phyloP scores from a whole-genome alignment of 2,329 filamentous ascomycete genomes.

The Penicillium sp. region DNA sequence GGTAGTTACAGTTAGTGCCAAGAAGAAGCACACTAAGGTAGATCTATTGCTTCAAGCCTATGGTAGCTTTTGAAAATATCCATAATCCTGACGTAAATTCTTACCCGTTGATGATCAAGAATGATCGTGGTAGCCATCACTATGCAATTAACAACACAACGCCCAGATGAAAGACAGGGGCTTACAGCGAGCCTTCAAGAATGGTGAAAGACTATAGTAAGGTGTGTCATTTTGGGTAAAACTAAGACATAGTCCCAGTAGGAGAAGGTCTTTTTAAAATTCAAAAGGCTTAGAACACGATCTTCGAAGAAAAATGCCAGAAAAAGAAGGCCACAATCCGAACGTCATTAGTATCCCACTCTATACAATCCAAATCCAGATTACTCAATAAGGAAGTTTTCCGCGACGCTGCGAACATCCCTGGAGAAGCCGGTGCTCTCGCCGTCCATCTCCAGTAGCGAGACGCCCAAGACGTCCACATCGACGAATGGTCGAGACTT shows the following conservation, averaged over 20 bases:
- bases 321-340: slow-evolving; percentile 21
- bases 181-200: background rate
- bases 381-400: slow-evolving; percentile 45
- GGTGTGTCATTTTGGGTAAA: slow-evolving; percentile 16
- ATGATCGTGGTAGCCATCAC: slow-evolving; percentile 17
- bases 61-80: background rate
- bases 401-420: slow-evolving; percentile 42
- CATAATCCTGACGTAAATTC: slow-evolving; percentile 24
- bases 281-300: slow-evolving; percentile 20
- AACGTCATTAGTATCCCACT: slow-evolving; percentile 36
- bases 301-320: slow-evolving; percentile 20
- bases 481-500: slow-evolving; percentile 84
- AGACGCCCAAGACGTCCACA: slow-evolving; percentile 64
- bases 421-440: slow-evolving; percentile 44
- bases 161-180: background rate
- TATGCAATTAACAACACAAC: background rate
- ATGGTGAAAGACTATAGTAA: slow-evolving; percentile 1
- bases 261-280: slow-evolving; percentile 1
- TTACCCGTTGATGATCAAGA: slow-evolving; percentile 20
- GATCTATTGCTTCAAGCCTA: background rate
- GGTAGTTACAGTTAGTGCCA: slow-evolving; percentile 2
- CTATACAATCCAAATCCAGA: slow-evolving; percentile 29
- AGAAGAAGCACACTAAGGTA: background rate
- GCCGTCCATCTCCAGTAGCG: slow-evolving; percentile 44
- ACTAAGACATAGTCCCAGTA: slow-evolving; percentile 6